Base-by-base conservation (phyloP, 2,329 filamentous ascomycete species). In the Clarireedia monteithiana region DNA sequence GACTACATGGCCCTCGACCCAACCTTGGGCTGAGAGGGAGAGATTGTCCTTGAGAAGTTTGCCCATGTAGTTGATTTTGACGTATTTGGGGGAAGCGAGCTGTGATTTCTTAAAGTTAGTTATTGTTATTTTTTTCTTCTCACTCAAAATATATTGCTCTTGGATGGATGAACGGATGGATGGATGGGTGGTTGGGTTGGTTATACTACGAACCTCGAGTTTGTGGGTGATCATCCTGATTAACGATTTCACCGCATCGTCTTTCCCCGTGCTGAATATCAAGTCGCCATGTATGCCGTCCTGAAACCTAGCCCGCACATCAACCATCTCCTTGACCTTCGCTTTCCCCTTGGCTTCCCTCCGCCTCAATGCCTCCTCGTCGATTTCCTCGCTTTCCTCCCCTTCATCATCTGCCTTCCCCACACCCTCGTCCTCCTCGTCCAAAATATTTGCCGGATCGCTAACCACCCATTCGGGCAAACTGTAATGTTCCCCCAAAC, bases 21-120 rank as follows among this genome's bases (percentile, higher is more conserved):
- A 96, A 49, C 86, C 87, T 63, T 94, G 86, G 3, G 79, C 78
- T 46, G 75, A 70, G 17, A 96, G 74, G 0, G 85, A 78, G 20
- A 80, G 69, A 53, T 78, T 77, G 61, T 92, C 88, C 61, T 84
- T 83, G 47, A 96, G 78, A 50, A 91, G 81, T 68, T 84, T 89
- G 62, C 91, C 91, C 71, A 94, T 79, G 69, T 95, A 95, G 20
- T 83, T 85, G 58, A 96, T 80, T 53, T 83, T 82, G 50, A 96
- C 75, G 48, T 77, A 80, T 59, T 81, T 82, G 46, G 74, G 74
- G 6, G 75, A 68, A 2, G 78, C 70, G 34, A 91, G 73, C 86
- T 69, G 40, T 50, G 60, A 50, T 14, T 45, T 15, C 9, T 6
- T 23, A 15, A 27, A 30, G 42, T 34, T 26, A 23, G 24, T 48